Percentiles rank a stretch among this genome's conserved stretches.
Evolutionary conservation across 2,329 filamentous ascomycete species (phyloP).

Genomic region (Cytospora mali): DNA sequence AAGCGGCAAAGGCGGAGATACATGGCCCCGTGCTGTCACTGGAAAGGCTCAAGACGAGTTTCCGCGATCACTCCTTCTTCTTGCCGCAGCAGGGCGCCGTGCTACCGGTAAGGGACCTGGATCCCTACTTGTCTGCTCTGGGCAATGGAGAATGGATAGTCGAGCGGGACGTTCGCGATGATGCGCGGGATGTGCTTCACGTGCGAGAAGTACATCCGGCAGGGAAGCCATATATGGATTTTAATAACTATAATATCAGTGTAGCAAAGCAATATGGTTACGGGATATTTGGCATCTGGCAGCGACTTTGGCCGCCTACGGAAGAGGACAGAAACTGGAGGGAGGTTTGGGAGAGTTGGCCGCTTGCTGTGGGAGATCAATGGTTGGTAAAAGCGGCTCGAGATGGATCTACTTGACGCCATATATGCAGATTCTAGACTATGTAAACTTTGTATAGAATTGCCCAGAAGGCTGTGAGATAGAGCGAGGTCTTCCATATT

Average conservation of each 20-base stretch:
- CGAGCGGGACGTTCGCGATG: constrained; percentile 19
- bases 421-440: too few species aligned
- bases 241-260: too few species aligned
- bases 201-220: constrained; percentile 9
- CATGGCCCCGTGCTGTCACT: constrained; percentile 6
- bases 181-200: constrained; percentile 21
- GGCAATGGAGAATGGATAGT: constrained; percentile 7
- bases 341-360: constrained; percentile 11
- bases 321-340: neutral
- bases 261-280: too few species aligned
- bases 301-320: constrained; percentile 12
- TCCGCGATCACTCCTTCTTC: neutral
- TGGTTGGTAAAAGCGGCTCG: too few species aligned
- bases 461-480: too few species aligned
- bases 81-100: neutral
- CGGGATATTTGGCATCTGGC: neutral
- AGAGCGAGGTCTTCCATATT: too few species aligned
- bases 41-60: constrained; percentile 9
- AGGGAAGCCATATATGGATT: too few species aligned
- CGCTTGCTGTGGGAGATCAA: constrained; percentile 4
- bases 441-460: too few species aligned
- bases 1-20: constrained; percentile 5
- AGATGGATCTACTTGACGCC: too few species aligned
- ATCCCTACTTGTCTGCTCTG: constrained; percentile 11
- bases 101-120: neutral